phyloP scores from a whole-genome alignment of 1,284 basidiomycete genomes.

The Ganoderma sp. region DNA sequence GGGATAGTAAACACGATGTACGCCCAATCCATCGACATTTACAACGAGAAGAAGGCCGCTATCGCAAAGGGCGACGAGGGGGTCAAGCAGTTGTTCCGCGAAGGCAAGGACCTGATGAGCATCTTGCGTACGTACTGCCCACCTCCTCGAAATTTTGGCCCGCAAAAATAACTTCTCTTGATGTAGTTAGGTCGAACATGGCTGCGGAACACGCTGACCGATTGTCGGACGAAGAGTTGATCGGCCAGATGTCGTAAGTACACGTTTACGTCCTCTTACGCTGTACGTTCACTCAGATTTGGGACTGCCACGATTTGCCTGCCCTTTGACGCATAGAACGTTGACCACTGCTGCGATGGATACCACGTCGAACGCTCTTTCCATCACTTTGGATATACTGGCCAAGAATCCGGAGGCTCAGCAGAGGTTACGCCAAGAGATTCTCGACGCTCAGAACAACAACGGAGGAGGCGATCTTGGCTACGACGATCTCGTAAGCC shows the following conservation, averaged over 20 bases:
- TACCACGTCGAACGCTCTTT: slow-evolving; percentile 28
- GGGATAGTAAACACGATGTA: slow-evolving; percentile 27
- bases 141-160: background rate
- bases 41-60: slow-evolving; percentile 30
- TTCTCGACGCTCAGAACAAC: slow-evolving; percentile 19
- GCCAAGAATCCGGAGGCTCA: slow-evolving; percentile 23
- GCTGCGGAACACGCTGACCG: slow-evolving; percentile 16
- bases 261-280: too few relatives aligned
- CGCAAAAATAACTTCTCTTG: background rate
- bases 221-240: slow-evolving; percentile 24
- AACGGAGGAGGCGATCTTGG: slow-evolving; percentile 22
- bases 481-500: slow-evolving; percentile 28
- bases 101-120: slow-evolving; percentile 37
- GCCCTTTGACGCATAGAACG: slow-evolving; percentile 8
- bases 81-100: slow-evolving; percentile 25
- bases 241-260: slow-evolving; percentile 30
- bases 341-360: slow-evolving; percentile 26
- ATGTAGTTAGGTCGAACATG: slow-evolving; percentile 26
- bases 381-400: slow-evolving; percentile 21
- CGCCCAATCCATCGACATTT: slow-evolving; percentile 26
- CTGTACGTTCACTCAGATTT: too few relatives aligned
- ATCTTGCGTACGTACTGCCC: slow-evolving; percentile 28
- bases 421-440: slow-evolving; percentile 17
- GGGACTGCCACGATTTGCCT: background rate
- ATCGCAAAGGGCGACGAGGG: slow-evolving; percentile 27